Evolutionary conservation across 495 filamentous ascomycete species (phyloP), one percentile per base, ranked within the genome.

Genomic region (Xylaria bambusicola): DNA sequence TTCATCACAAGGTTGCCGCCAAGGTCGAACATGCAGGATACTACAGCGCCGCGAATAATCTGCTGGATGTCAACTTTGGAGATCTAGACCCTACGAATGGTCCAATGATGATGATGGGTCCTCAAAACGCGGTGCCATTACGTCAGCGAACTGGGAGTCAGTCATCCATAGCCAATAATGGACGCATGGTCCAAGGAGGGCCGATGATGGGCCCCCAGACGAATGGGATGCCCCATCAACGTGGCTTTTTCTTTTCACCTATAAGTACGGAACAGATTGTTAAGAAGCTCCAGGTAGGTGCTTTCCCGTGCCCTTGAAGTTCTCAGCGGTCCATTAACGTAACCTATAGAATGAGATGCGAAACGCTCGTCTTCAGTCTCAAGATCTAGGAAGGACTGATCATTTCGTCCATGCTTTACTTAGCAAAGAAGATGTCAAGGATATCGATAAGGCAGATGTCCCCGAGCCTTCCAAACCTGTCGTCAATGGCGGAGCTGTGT

Each of bases 1-100:
- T 98, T 13, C 94, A 98, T 71, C 94, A 97, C 73, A 98, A 98
- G 67, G 94, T 98, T 24, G 92, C 92, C 6, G 91, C 93, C 13
- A 93, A 94, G 66, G 91, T 98, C 56, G 94, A 98, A 66, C 90
- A 96, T 77, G 92, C 94, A 13, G 94, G 94, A 17, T 82, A 90
- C 53, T 84, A 80, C 9, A 92, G 71, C 69, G 78, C 67, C 74
- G 80, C 68, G 69, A 88, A 83, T 55, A 92, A 87, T 70, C 80
- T 92, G 24, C 72, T 96, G 51, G 93, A 97, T 66, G 84, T 97
- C 68, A 94, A 90, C 65, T 91, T 96, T 71, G 91, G 89, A 17
- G 92, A 96, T 64, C 77, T 97, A 36, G 89, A 95, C 66, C 87
- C 89, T 23, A 82, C 86, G 12, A 88, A 86, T 52, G 84, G 83